Evolutionary conservation across 192 early-diverging fungal species (phyloP).

Genomic region (Phlyctochytrium planicorne): DNA sequence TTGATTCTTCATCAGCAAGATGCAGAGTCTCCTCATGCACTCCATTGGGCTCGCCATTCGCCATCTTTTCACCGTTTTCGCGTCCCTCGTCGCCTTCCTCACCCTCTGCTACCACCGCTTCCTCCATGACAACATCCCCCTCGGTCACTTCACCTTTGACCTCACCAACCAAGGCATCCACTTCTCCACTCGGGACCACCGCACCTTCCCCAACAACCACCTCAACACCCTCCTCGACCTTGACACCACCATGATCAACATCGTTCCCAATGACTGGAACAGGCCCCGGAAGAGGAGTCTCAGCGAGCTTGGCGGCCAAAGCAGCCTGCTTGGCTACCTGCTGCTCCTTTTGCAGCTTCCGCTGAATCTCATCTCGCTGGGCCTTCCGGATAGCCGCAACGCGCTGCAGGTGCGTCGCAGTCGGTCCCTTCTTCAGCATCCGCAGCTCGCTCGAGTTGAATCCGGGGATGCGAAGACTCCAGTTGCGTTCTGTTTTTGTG

Average conservation of each 20-base stretch:
- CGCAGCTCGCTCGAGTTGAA: conserved; percentile 38
- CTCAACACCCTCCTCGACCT: neutral
- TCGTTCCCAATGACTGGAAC: neutral
- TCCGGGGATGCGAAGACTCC: conserved; percentile 87
- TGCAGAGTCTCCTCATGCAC: too few species aligned
- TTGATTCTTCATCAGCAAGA: too few species aligned
- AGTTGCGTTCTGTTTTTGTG: conserved; percentile 72
- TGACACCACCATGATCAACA: neutral
- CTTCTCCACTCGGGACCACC: neutral
- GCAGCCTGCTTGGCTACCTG: neutral
- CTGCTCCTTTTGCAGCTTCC: neutral
- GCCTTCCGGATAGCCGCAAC: conserved; percentile 8
- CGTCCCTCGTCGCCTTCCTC: neutral
- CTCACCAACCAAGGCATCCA: neutral
- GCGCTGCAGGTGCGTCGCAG: conserved; percentile 12
- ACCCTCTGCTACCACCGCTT: neutral
- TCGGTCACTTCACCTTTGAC: neutral
- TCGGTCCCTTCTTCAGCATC: neutral
- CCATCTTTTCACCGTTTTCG: too few species aligned
- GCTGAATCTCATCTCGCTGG: conserved; percentile 20
- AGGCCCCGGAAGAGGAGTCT: neutral
- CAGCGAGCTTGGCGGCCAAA: neutral
- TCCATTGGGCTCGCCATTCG: too few species aligned
- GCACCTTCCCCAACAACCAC: neutral
- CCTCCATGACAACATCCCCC: neutral